Percentiles rank a stretch among this genome's conserved stretches.
Conservation (phyloP, 176 grass and related monocot genomes). For the Miscanthus lutarioriparius region DNA sequence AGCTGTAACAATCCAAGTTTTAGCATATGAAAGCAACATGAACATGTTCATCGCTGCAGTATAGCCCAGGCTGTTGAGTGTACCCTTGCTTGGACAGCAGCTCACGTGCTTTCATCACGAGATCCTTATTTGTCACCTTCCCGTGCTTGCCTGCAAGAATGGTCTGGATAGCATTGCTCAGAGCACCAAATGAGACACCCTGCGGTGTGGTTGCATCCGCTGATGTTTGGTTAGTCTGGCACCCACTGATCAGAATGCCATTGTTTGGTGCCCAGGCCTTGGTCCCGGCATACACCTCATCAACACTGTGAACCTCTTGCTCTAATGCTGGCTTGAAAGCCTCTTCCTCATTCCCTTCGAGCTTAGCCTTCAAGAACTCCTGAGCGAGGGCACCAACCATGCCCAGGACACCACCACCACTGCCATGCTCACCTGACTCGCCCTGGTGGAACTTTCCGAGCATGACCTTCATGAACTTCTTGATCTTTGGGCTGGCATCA, state of each 20-base stretch:
- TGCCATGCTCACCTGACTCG: conserved; percentile 46
- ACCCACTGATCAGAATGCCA: conserved; percentile 85
- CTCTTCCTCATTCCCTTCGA: conserved; percentile 65
- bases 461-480: conserved; percentile 98
- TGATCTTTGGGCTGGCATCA: conserved; percentile 91
- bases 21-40: conserved; percentile 81
- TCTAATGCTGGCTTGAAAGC: conserved; percentile 71
- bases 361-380: conserved; percentile 80
- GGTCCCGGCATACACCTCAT: conserved; percentile 68
- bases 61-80: conserved; percentile 82
- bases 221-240: conserved; percentile 90
- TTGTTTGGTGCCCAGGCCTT: conserved; percentile 58
- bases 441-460: conserved; percentile 67
- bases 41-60: conserved; percentile 78
- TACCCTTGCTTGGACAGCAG: conserved; percentile 79
- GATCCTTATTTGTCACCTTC: conserved; percentile 62
- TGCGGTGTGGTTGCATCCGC: conserved; percentile 71
- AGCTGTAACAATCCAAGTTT: conserved; percentile 2
- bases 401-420: conserved; percentile 57
- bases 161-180: conserved; percentile 87
- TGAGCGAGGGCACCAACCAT: conserved; percentile 82
- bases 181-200: conserved; percentile 69
- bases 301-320: conserved; percentile 60
- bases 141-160: conserved; percentile 60
- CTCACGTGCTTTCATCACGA: conserved; percentile 65